A percentile compares a stretch with the other conserved stretches of the same genome.
Evolutionary conservation across 441 rosid species (phyloP).

Genomic region (Melastoma candidum): DNA sequence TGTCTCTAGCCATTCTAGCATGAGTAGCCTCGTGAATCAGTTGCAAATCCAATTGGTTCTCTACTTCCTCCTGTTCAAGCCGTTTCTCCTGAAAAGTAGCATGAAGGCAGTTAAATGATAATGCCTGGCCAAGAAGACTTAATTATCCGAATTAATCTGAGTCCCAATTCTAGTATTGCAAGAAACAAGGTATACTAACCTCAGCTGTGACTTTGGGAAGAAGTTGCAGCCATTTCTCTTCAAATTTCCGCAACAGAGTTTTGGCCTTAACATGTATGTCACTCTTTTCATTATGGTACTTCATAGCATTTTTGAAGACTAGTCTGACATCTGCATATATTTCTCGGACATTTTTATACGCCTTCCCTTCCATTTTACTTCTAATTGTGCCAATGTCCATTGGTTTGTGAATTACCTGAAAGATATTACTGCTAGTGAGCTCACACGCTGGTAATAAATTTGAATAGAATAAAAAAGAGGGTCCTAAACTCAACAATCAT

Average conservation of each 20-base stretch:
- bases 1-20: conserved; percentile 61
- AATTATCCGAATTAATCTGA: not conserved
- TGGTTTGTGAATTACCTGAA: conserved; percentile 89
- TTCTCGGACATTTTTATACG: conserved; percentile 86
- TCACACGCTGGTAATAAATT: too few species aligned
- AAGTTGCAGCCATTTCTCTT: conserved; percentile 86
- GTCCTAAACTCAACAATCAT: too few species aligned
- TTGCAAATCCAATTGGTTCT: conserved; percentile 53
- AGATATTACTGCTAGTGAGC: too few species aligned
- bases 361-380: conserved; percentile 82
- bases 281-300: conserved; percentile 69
- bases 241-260: conserved; percentile 71
- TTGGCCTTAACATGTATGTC: conserved; percentile 90
- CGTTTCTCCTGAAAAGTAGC: conserved; percentile 57
- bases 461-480: too few species aligned
- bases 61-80: conserved; percentile 65
- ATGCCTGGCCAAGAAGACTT: not conserved
- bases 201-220: conserved; percentile 89
- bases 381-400: conserved; percentile 94
- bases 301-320: conserved; percentile 96
- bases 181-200: conserved; percentile 22
- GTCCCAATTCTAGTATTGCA: too few species aligned
- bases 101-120: not conserved
- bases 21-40: conserved; percentile 74
- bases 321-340: conserved; percentile 90